Percentiles rank a stretch among this genome's conserved stretches.
phyloP scores from a whole-genome alignment of 2,329 filamentous ascomycete species.

The Sphaerulina vaccinii region DNA sequence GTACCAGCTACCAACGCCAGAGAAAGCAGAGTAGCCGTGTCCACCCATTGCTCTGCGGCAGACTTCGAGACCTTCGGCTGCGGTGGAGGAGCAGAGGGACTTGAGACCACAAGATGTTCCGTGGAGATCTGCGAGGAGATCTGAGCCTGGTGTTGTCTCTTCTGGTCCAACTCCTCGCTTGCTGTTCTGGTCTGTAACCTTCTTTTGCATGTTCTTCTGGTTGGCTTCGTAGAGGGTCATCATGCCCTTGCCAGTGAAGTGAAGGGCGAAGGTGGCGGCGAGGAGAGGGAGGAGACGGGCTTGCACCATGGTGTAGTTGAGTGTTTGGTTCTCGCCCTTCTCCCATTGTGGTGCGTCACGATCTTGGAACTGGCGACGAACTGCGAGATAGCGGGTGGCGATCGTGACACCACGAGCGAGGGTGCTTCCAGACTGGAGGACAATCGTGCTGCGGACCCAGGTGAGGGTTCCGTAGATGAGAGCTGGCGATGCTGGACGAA shows the following conservation, averaged over 20 bases:
- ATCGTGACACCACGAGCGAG: slow-evolving; percentile 76
- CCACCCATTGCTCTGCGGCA: slow-evolving; percentile 75
- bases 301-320: slow-evolving; percentile 81
- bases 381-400: slow-evolving; percentile 69
- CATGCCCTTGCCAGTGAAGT: slow-evolving; percentile 76
- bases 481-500: slow-evolving; percentile 63
- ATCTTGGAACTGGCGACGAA: slow-evolving; percentile 76
- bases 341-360: slow-evolving; percentile 61
- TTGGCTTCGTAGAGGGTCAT: slow-evolving; percentile 71
- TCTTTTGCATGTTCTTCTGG: slow-evolving; percentile 61
- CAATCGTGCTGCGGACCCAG: slow-evolving; percentile 71
- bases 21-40: slow-evolving; percentile 73
- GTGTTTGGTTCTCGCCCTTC: slow-evolving; percentile 67
- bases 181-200: slow-evolving; percentile 43
- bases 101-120: slow-evolving; percentile 76
- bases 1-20: slow-evolving; percentile 73
- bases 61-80: slow-evolving; percentile 71
- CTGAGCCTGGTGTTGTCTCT: slow-evolving; percentile 63
- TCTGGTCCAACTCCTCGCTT: slow-evolving; percentile 65
- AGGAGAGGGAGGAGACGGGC: slow-evolving; percentile 69
- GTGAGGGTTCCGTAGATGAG: slow-evolving; percentile 75
- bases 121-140: slow-evolving; percentile 71
- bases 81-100: slow-evolving; percentile 68
- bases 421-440: slow-evolving; percentile 69
- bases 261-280: slow-evolving; percentile 72